Base-by-base conservation (phyloP, 2,329 filamentous ascomycete genomes). In the Tolypocladium ophioglossoides region DNA sequence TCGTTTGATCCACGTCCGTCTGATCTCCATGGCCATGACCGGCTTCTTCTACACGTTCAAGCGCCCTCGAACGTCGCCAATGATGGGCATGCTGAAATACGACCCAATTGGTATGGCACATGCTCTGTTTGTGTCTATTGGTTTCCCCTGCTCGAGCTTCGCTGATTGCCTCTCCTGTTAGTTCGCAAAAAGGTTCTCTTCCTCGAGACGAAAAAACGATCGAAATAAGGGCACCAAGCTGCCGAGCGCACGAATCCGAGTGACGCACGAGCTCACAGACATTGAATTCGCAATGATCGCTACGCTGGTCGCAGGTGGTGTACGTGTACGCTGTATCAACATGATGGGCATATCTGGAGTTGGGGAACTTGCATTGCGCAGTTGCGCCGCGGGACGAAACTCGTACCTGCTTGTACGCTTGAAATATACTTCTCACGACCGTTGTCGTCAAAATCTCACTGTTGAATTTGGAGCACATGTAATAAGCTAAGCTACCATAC, bases 71-170 rank as follows among this genome's bases (percentile, higher is more conserved):
- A 80, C 82, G 34, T 80, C 91, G 58, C 79, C 86, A 47, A 91
- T 95, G 54, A 82, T 99, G 74, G 95, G 91, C 76, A 94, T 99
- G 90, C 77, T 99, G 64, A 99, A 99, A 78, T 99, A 99, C 74
- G 94, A 99, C 69, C 94, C 94, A 44, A 91, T 99, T 60, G 86
- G 89, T 95, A 83, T 20, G 44, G 9, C 8, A 20, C n/a, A 20
- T 14, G 5, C 4, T 20, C n/a, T 18, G 32, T 10, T 12, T 48
- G 18, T 2, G 4, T 14, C 30, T 5, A n/a, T 12, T 18, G 3
- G 44, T 4, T 6, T 8, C 27, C 6, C 18, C 20, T 4, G n/a
- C 34, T 14, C 4, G 20, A 27, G 16, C 24, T 24, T 40, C 18
- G 24, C 20, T 48, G 34, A 50, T 35, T 47, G 9, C 4, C 27